Percentiles rank a stretch among this genome's conserved stretches.
phyloP scores from a whole-genome alignment of 441 rosid genomes.

The Gossypium schwendimanii region DNA sequence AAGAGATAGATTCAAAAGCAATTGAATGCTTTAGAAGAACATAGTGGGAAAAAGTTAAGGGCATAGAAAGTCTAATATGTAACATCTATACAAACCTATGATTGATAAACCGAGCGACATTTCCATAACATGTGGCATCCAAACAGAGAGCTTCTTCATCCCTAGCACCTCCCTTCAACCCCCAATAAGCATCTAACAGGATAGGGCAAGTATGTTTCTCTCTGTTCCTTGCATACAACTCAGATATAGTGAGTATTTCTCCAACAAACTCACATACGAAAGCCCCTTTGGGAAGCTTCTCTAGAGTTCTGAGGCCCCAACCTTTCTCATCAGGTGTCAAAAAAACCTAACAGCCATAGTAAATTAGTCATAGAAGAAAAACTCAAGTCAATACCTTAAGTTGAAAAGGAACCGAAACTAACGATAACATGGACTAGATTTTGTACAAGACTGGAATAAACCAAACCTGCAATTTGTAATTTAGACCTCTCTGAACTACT shows the following conservation, averaged over 20 bases:
- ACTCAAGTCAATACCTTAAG: neutral
- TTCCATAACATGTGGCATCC: slow-evolving; percentile 67
- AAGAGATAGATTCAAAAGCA: neutral
- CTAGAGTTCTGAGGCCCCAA: slow-evolving; percentile 86
- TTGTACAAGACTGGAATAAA: neutral
- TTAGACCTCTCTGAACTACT: slow-evolving; percentile 80
- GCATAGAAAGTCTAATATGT: neutral
- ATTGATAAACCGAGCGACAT: slow-evolving; percentile 85
- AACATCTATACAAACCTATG: slow-evolving; percentile 49
- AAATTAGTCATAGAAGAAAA: slow-evolving; percentile 12
- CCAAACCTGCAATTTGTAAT: slow-evolving; percentile 64
- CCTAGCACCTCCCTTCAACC: slow-evolving; percentile 31
- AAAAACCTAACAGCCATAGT: slow-evolving; percentile 50
- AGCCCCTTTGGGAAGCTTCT: slow-evolving; percentile 79
- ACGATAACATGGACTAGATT: slow-evolving; percentile 4
- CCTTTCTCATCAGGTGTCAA: slow-evolving; percentile 72
- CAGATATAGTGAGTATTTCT: slow-evolving; percentile 66
- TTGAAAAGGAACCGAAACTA: neutral
- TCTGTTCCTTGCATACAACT: slow-evolving; percentile 42
- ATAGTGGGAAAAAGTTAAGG: neutral
- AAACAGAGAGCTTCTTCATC: slow-evolving; percentile 73
- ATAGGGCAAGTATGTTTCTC: slow-evolving; percentile 36
- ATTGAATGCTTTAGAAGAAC: neutral
- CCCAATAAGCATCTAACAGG: slow-evolving; percentile 83
- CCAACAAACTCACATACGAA: slow-evolving; percentile 86